A percentile compares a stretch with the other conserved stretches of the same genome.
Evolutionary conservation across 805 yeast genomes (phyloP).

Genomic region (Cyberlindnera suaveolens): DNA sequence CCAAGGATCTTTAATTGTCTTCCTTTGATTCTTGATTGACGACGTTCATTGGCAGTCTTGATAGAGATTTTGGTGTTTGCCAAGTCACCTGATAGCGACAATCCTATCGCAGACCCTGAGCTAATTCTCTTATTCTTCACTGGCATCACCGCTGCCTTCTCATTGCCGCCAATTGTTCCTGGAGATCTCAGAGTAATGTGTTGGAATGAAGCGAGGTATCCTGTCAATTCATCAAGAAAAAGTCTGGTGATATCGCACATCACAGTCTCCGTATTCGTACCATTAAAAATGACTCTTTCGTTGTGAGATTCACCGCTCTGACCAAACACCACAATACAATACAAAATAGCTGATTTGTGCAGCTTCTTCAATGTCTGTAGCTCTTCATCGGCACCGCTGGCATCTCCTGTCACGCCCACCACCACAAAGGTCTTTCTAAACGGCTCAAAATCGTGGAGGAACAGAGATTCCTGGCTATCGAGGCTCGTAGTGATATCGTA

Average conservation of each 20-base stretch:
- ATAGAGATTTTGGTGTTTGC: conserved; percentile 33
- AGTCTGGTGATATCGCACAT: conserved; percentile 67
- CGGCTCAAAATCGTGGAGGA: conserved; percentile 86
- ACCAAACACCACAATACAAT: conserved; percentile 47
- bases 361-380: conserved; percentile 35
- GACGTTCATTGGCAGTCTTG: conserved; percentile 28
- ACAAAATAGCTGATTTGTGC: conserved; percentile 50
- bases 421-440: conserved; percentile 71
- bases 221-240: conserved; percentile 58
- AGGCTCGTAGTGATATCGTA: conserved; percentile 45
- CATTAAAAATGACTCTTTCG: conserved; percentile 7
- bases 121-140: conserved; percentile 35
- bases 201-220: conserved; percentile 64
- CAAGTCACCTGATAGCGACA: conserved; percentile 17
- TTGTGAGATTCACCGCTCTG: neutral
- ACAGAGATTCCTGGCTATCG: conserved; percentile 51
- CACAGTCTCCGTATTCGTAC: conserved; percentile 45
- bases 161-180: conserved; percentile 50
- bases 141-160: conserved; percentile 32
- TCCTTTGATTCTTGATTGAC: conserved; percentile 50
- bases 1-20: conserved; percentile 73
- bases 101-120: conserved; percentile 19
- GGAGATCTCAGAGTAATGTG: conserved; percentile 84
- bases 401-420: conserved; percentile 35
- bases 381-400: conserved; percentile 14